These are phyloP conservation scores for Bonia amplexicaulis DNA, from an alignment of 176 grass and related monocot species.

Conservation along the genomic window DNA sequence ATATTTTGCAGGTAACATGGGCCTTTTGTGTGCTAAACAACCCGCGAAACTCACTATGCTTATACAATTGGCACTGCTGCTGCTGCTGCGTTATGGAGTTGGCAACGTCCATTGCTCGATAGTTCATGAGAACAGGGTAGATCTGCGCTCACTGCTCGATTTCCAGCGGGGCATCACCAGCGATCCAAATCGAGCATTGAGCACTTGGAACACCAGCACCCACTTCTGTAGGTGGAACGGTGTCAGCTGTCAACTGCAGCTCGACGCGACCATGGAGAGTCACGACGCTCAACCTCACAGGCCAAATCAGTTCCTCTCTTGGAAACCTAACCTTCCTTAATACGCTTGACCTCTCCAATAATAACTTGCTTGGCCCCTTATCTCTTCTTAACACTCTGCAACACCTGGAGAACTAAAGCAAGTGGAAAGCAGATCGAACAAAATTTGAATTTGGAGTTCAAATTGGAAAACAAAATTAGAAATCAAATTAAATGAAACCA, in stretches of 20 bases:
- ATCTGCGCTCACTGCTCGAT: not conserved
- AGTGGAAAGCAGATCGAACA: no score
- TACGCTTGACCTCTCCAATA: not conserved
- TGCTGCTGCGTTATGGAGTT: not conserved
- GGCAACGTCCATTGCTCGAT: not conserved
- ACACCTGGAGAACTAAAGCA: not conserved
- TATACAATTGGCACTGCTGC: not conserved
- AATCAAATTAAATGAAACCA: no score
- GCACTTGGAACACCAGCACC: not conserved
- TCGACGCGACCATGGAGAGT: not conserved
- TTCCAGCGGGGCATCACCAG: not conserved
- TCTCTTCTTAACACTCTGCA: not conserved
- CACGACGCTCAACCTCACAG: accelerated
- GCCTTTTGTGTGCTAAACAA: not conserved
- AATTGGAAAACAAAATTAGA: no score
- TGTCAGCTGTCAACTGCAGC: not conserved
- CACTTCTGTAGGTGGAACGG: not conserved
- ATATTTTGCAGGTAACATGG: not conserved
- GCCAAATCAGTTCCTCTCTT: not conserved
- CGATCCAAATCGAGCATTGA: not conserved
- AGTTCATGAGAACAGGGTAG: not conserved
- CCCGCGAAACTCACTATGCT: not conserved
- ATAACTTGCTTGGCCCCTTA: not conserved
- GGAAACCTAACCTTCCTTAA: not conserved
- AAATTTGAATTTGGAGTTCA: no score